Base-by-base conservation (phyloP, 345 rosid species). In the Viola odorata region DNA sequence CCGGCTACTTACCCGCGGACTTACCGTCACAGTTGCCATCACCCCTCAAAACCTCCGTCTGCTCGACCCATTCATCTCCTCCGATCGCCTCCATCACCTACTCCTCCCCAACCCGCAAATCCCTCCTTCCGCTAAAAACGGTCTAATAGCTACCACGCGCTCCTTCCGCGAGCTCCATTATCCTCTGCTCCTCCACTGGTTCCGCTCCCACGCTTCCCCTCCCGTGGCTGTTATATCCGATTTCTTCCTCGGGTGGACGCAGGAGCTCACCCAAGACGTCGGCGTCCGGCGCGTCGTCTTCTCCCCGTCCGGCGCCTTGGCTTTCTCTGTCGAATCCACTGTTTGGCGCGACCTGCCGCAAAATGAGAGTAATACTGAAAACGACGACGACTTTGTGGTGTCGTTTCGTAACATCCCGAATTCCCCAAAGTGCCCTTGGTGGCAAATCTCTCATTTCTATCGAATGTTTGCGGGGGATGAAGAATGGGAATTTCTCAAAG, bases 221-320 rank as follows among this genome's bases (percentile, higher is more conserved):
- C 89, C 86, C 1, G 70, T 75, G 23, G 84, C 81, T 16, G 77
- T 84, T 62, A 9, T 84, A 10, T 81, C 89, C 7, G 84, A 85
- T 69, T 71, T 80, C 59, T 84, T 84, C 70, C 80, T 84, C 41
- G 82, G 89, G 37, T 86, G 94, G 94, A 80, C 86, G 47, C 67
- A 72, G 41, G 61, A 60, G 49, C 69, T 84, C 6, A 85, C 87
- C 50, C 53, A 58, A 12, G 69, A 66, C 62, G 64, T 78, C 32
- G 82, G 88, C 37, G 5, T 77, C 1, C 71, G 45, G n/a, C 84
- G 80, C 4, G 10, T 77, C 59, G 79, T 78, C 13, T 81, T 83
- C 75, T 81, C 88, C 0, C 80, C 85, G 8, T 78, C 83, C 9
- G 79, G 77, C 4, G 75, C 80, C 50, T 61, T 77, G 7, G 41